Base-by-base conservation (phyloP, 352 stramenopile species). In the Halophytophthora polymorphica region DNA sequence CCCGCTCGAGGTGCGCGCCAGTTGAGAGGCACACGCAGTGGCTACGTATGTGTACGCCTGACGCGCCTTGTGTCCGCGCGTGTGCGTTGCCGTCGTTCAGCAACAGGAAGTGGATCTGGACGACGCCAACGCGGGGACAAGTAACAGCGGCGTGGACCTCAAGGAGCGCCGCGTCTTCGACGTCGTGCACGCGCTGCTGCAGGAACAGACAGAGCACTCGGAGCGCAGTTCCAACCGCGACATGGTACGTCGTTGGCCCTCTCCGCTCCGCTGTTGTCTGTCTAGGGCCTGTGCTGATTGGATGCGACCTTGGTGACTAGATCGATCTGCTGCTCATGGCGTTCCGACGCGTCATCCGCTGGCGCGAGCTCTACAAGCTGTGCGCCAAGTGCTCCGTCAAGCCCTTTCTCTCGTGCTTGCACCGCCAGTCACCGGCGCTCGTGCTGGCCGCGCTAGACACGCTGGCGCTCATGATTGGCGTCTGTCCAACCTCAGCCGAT, bases 361-460 rank as follows among this genome's bases (percentile, higher is more conserved):
- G 79, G 81, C 64, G 79, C 25, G 81, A 94, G 45, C 77, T 94
- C 45, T 88, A 92, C 50, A 82, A 78, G 28, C 55, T 92, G 17
- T 85, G 80, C 39, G 76, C 76, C 47, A 92, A 90, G 61, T 92
- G 77, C 62, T 88, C 79, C 15, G 75, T 90, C 58, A 92, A 90
- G 58, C 83, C 83, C 10, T 86, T 94, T 37, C 64, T 94, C 23
- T 74, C 70, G 47, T 94, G 77, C 50, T 34, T 66, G 11, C 53
- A 87, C 68, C 64, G 75, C 7, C 39, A 83, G 31, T 85, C 83
- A 2, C 66, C 71, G n/a, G 66, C 51, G 23, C 43, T 91, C 0
- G 64, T 81, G 28, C 64, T 74, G 41, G 68, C 76, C 7, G 73
- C 79, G 36, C 63, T 94, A 23, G 74, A 84, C n/a, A 81, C 83